phyloP scores from a whole-genome alignment of 768 basidiomycete species.

The Xerocomellus chrysenteron region DNA sequence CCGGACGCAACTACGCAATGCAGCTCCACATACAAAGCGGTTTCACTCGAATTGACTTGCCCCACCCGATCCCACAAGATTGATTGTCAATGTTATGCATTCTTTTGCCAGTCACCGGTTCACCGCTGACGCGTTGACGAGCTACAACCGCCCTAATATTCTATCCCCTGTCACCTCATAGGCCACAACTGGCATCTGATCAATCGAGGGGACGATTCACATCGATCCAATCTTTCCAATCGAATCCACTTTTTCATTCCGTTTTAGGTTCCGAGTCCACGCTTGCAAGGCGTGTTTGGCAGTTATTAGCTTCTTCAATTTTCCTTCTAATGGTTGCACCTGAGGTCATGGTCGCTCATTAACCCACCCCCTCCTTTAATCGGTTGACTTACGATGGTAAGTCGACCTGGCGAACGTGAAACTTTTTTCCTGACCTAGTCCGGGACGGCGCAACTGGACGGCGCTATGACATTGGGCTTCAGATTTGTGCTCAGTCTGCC shows the following conservation, averaged over 20 bases:
- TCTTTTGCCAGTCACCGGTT: not conserved
- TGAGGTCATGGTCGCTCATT: not conserved
- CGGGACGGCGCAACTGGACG: not conserved
- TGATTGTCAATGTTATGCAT: not conserved
- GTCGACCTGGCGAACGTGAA: not conserved
- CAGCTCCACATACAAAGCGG: not conserved
- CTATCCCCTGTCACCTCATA: not conserved
- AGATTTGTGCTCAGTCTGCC: conserved; percentile 1
- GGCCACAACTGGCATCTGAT: not conserved
- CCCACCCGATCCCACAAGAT: not conserved
- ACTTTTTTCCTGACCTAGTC: not conserved
- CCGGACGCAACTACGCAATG: not conserved
- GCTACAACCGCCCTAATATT: not conserved
- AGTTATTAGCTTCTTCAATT: not conserved
- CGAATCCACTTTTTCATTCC: not conserved
- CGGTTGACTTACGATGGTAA: not conserved
- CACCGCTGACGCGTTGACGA: not conserved
- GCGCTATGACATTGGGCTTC: not conserved
- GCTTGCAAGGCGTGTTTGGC: conserved; percentile 11
- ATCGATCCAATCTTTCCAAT: conserved; percentile 3
- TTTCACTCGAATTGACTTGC: not conserved
- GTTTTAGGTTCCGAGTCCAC: conserved; percentile 11
- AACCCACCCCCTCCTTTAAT: not conserved
- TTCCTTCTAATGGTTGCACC: not conserved
- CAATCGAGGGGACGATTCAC: not conserved